A percentile compares a stretch with the other conserved stretches of the same genome.
These are phyloP conservation scores for Sarcodon sp. DNA, from an alignment of 768 basidiomycete genomes.

Conservation along the genomic window DNA sequence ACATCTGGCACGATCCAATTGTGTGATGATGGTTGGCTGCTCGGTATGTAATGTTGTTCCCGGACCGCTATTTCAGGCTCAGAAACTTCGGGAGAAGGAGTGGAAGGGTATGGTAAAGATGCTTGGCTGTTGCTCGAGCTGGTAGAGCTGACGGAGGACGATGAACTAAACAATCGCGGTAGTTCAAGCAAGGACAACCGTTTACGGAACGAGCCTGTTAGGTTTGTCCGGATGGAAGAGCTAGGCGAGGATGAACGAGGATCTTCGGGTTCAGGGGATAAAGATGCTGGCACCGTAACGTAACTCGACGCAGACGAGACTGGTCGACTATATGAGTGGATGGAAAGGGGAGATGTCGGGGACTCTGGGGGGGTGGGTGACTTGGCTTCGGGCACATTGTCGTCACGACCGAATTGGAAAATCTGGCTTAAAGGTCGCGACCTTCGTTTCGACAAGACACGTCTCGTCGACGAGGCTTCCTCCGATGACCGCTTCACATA, in stretches of 20 bases:
- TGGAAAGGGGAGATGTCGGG: constrained; percentile 4
- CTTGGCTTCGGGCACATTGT: not conserved
- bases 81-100: constrained; percentile 2
- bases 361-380: constrained; percentile 5
- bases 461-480: not conserved
- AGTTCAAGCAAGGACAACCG: constrained; percentile 21
- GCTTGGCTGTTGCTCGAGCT: not conserved
- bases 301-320: not conserved
- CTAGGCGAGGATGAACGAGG: not conserved
- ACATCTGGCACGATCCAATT: not conserved
- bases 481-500: too few relatives aligned
- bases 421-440: not conserved
- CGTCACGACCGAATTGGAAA: not conserved
- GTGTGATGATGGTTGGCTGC: not conserved
- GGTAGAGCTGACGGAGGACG: constrained; percentile 1
- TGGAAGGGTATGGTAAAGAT: constrained; percentile 6
- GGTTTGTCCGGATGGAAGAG: not conserved
- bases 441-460: not conserved
- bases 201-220: constrained; percentile 12
- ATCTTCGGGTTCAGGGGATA: not conserved
- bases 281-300: not conserved
- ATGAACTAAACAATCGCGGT: constrained; percentile 15
- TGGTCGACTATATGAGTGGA: not conserved
- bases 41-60: too few relatives aligned
- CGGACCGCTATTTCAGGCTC: not conserved